Base-by-base conservation (phyloP, 306 rosid species). In the Vigna nakashimae region DNA sequence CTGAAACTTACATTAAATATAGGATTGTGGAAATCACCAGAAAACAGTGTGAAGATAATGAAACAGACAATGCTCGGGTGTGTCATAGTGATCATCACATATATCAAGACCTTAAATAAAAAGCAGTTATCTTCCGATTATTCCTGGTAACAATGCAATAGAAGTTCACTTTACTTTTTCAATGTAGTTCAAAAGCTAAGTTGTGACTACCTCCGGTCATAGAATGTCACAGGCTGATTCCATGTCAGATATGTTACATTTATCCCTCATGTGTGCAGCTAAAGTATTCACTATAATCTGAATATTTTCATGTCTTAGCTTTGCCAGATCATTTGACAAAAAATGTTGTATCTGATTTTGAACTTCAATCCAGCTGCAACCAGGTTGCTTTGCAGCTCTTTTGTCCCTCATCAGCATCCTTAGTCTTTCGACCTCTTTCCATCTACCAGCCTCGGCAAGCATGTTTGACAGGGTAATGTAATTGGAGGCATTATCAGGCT, bases 61-160 rank as follows among this genome's bases (percentile, higher is more conserved):
- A 81, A 91, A 89, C 28, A 96, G 87, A 26, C 94, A 88, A 86
- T 96, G 99, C 84, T 92, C 87, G 9, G 99, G 98, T 7, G 99
- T 96, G 82, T 92, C 99, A 68, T 92, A 96, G n/a, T 98, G 94
- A 76, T 97, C 98, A 79, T 92, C 96, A 84, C 99, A 96, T 26
- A 92, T 77, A 85, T 96, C 98, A 78, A 96, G 89, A 71, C 99
- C 99, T 82, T 98, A 98, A 64, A 91, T 26, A 88, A 96, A 30
- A 96, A 67, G 96, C 75, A 76, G 98, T 90, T 81, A 96, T 85
- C 89, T 85, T 92, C 49, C 98, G 79, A 59, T 91, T 71, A 86
- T 91, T 92, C 56, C 98, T 96, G 69, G 22, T 10, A 64, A 7
- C 53, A 63, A 38, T 65, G 18, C 2, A 28, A 0, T 40, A 6